phyloP scores from a whole-genome alignment of 768 basidiomycete species.

The Hygrocybe coccinea region DNA sequence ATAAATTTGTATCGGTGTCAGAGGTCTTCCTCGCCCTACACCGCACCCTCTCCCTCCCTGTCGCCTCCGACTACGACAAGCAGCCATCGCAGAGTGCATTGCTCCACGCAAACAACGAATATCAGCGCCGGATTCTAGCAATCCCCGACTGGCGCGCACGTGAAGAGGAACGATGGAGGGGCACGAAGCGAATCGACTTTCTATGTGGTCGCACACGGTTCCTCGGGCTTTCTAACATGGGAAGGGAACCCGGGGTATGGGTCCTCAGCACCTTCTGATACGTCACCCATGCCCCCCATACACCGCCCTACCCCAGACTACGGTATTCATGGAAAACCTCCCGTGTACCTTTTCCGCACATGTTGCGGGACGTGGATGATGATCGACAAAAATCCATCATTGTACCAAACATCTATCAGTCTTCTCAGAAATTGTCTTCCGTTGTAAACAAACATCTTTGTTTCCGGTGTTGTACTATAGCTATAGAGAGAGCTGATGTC shows the following conservation, averaged over 20 bases:
- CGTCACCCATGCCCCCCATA: background rate
- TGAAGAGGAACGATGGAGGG: background rate
- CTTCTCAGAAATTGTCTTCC: too few relatives aligned
- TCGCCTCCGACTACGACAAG: slow-evolving; percentile 19
- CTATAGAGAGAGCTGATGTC: too few relatives aligned
- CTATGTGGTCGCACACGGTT: slow-evolving; percentile 4
- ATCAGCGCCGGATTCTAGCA: background rate
- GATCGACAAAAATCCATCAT: too few relatives aligned
- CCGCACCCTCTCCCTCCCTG: slow-evolving; percentile 37
- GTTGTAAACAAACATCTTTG: too few relatives aligned
- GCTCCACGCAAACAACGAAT: background rate
- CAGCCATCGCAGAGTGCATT: background rate
- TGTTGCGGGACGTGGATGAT: too few relatives aligned
- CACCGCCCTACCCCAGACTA: too few relatives aligned
- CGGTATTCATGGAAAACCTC: too few relatives aligned
- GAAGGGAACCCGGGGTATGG: background rate
- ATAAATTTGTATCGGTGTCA: slow-evolving; percentile 17
- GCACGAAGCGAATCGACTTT: slow-evolving; percentile 7
- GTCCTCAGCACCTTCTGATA: background rate
- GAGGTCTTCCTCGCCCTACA: slow-evolving; percentile 47
- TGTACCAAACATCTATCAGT: too few relatives aligned
- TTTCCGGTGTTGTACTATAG: too few relatives aligned
- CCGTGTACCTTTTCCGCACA: too few relatives aligned
- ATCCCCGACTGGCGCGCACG: background rate
- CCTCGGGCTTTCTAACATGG: slow-evolving; percentile 4